Evolutionary conservation across 2,329 filamentous ascomycete genomes (phyloP).

Genomic region (Fusarium staphyleae): DNA sequence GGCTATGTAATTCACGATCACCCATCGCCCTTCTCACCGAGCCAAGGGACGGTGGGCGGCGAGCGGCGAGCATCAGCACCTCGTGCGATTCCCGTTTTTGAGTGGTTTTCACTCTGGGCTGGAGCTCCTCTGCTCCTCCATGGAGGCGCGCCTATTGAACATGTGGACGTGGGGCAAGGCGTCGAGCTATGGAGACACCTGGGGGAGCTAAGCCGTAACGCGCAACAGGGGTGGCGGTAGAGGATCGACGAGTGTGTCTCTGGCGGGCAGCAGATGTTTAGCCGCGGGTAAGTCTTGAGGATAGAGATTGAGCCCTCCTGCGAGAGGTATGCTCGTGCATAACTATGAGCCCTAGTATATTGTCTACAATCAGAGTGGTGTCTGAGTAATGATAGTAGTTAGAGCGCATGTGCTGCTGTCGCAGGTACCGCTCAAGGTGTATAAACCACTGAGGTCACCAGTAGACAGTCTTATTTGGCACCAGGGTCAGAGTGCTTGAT

Average conservation of each 20-base stretch:
- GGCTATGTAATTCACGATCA: conserved; percentile 4
- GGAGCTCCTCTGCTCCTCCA: conserved; percentile 13
- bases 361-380: background rate
- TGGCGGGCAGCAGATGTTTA: conserved; percentile 19
- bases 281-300: conserved; percentile 28
- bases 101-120: conserved; percentile 23
- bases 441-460: background rate
- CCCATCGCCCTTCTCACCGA: conserved; percentile 38
- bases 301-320: background rate
- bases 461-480: background rate
- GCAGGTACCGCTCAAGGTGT: background rate
- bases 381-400: background rate
- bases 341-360: background rate
- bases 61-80: conserved; percentile 7
- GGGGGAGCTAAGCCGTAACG: conserved; percentile 20
- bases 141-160: conserved; percentile 38
- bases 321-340: too few relatives aligned
- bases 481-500: background rate
- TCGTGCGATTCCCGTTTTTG: conserved; percentile 7
- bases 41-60: conserved; percentile 3
- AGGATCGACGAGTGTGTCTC: conserved; percentile 4
- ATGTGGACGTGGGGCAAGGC: conserved; percentile 11
- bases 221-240: conserved; percentile 17
- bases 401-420: background rate
- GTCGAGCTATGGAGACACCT: conserved; percentile 18